Evolutionary conservation across 2,329 filamentous ascomycete genomes (phyloP), one percentile per base, ranked within the genome.

Genomic region (Hirsutella rhossiliensis): DNA sequence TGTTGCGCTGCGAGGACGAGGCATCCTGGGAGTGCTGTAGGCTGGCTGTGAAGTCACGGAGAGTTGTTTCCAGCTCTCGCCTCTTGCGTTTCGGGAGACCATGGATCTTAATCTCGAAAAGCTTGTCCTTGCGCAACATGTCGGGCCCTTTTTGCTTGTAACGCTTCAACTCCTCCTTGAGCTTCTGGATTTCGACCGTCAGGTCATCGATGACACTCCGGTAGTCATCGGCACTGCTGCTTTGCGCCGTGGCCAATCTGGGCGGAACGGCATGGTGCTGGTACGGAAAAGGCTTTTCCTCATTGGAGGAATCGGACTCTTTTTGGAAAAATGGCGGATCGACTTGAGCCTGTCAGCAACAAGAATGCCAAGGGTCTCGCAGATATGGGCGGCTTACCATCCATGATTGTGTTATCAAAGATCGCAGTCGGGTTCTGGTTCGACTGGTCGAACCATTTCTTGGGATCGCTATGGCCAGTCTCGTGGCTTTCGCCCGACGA

Each of bases 121-220:
- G 62, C 56, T 85, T 87, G 28, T 94, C 85, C 40, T 81, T 78
- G 30, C 80, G 75, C 41, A 89, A 63, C 49, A 82, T 75, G 37
- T 80, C 72, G 17, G 79, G 77, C 2, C 82, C 78, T 23, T 76
- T 64, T 49, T 78, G 79, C 58, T 84, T 82, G 48, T 85, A 85
- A 43, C 76, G 80, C 54, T 76, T 82, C 44, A 94, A 55, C 54
- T 80, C 78, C 51, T 82, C 79, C 63, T 82, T 88, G 48, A 94
- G 61, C 42, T 78, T 81, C 58, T 87, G 85, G 57, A 92, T 94
- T 56, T 88, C 83, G 23, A 94, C 69, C 0, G 87, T 94, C 46
- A 94, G 62, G 57, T 94, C 87, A 54, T 94, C 87, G 40, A 94
- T 94, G 15, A 94, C 85, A 51, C 83, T 83, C 40, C 87, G 73